Conservation (phyloP, 169 alveolate genomes). For the Plasmodium reichenowi region DNA sequence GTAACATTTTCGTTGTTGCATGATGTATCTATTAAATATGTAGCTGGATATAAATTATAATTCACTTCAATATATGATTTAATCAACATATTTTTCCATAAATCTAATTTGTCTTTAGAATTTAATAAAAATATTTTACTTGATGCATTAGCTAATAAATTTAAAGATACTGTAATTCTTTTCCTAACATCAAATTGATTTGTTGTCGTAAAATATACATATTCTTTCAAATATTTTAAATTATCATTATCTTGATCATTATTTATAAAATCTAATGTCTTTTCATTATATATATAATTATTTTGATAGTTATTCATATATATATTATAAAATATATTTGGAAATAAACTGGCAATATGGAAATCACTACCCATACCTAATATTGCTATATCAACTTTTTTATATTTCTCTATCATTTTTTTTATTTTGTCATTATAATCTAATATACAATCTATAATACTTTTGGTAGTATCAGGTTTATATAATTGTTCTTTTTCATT, state of each 20-base stretch:
- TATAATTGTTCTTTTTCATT: conserved; percentile 50
- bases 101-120: conserved; percentile 78
- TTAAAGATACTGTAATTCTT: conserved; percentile 80
- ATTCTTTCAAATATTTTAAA: conserved; percentile 38
- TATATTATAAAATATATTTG: conserved; percentile 40
- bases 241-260: conserved; percentile 39
- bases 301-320: conserved; percentile 64
- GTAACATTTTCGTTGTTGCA: too few relatives aligned
- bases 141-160: conserved; percentile 76
- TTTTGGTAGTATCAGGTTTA: conserved; percentile 42
- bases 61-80: conserved; percentile 43
- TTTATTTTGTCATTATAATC: conserved; percentile 69
- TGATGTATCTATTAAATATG: conserved; percentile 25
- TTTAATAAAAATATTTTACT: conserved; percentile 76
- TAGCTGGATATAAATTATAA: conserved; percentile 57
- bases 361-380: conserved; percentile 75
- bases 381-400: conserved; percentile 52
- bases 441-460: conserved; percentile 36
- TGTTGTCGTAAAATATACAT: conserved; percentile 70
- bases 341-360: conserved; percentile 56
- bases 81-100: conserved; percentile 77
- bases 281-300: conserved; percentile 53
- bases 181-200: conserved; percentile 79
- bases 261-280: neutral
- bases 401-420: conserved; percentile 26